Base-by-base conservation (phyloP, 129 eudicot genomes). In the Escallonia herrerae region DNA sequence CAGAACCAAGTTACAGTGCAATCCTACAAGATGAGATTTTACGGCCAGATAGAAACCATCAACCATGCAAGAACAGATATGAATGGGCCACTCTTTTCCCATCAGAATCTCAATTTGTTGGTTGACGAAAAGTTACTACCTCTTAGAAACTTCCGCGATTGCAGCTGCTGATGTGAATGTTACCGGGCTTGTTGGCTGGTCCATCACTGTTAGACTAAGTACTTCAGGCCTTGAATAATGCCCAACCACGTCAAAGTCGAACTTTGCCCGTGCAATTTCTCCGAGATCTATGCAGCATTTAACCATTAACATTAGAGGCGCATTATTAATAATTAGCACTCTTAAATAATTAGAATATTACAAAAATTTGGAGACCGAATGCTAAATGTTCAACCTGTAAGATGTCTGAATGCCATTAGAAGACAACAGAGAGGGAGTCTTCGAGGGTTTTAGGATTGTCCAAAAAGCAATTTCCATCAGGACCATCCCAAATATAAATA, bases 241-340 rank as follows among this genome's bases (percentile, higher is more conserved):
- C 7, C 99, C 99, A 39, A 93, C 95, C 51, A 88, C 99, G n/a
- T 93, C 99, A 67, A 93, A 93, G 70, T 78, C 91, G 42, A 88
- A 93, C 74, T 93, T 93, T 22, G 89, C 96, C 0, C 90, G 94
- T 56, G 78, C 91, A 15, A 93, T 82, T 38, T 93, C 98, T 55
- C 91, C 96, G 12, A 93, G 80, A 83, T 93, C 98, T 93, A 70
- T 47, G 65, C 76, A 62, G 42, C 8, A 66, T 15, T 15, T 44
- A 40, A 7, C 15, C 69, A 67, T 55, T 6, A 46, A 22, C 33
- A 22, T 22, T 22, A 22, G 33, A 22, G 33, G 0, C 33, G 33
- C 33, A 22, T 22, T 22, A 0, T 22, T 22, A 22, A 22, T 22
- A 22, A 45, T 5, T 45, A 5, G 7, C 6, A 45, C 9, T 45